Evolutionary conservation across 148 eudicot genomes (phyloP).

Genomic region (Rhododendron ferrugineum): DNA sequence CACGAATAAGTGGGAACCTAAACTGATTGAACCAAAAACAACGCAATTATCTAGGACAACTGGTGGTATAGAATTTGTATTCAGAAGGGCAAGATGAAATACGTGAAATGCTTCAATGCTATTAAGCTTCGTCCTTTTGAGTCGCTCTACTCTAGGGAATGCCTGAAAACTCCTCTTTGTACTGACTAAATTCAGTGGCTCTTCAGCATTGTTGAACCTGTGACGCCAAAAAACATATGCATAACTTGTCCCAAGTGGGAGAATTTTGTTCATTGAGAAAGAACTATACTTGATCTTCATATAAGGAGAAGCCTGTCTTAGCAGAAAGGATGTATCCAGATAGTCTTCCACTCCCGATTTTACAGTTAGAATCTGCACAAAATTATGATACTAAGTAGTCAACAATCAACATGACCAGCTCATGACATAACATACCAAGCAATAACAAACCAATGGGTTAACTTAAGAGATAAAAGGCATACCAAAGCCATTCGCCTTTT

Average conservation of each 20-base stretch:
- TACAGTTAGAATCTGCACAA: slow-evolving; percentile 69
- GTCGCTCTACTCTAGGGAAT: slow-evolving; percentile 32
- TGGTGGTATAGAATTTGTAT: not conserved
- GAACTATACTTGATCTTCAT: slow-evolving; percentile 68
- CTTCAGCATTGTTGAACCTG: slow-evolving; percentile 59
- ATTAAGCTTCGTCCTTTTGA: slow-evolving; percentile 53
- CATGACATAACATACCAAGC: not conserved
- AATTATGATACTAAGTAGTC: not conserved
- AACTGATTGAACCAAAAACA: not conserved
- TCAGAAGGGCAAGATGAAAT: slow-evolving; percentile 11
- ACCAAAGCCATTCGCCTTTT: slow-evolving; percentile 93
- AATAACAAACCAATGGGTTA: not conserved
- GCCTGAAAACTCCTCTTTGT: slow-evolving; percentile 58
- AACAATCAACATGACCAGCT: slow-evolving; percentile 5
- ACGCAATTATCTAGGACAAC: not conserved
- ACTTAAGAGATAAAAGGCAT: slow-evolving; percentile 22
- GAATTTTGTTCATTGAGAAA: not conserved
- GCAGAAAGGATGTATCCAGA: slow-evolving; percentile 70
- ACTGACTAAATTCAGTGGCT: slow-evolving; percentile 20
- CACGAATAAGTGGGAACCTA: not conserved
- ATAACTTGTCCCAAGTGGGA: not conserved
- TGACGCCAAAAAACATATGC: not conserved
- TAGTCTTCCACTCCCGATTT: slow-evolving; percentile 85
- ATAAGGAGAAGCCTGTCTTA: slow-evolving; percentile 89
- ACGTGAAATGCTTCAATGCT: slow-evolving; percentile 36